phyloP scores from a whole-genome alignment of 1,139 yeast genomes.

The Sugiyamaella pinicola region DNA sequence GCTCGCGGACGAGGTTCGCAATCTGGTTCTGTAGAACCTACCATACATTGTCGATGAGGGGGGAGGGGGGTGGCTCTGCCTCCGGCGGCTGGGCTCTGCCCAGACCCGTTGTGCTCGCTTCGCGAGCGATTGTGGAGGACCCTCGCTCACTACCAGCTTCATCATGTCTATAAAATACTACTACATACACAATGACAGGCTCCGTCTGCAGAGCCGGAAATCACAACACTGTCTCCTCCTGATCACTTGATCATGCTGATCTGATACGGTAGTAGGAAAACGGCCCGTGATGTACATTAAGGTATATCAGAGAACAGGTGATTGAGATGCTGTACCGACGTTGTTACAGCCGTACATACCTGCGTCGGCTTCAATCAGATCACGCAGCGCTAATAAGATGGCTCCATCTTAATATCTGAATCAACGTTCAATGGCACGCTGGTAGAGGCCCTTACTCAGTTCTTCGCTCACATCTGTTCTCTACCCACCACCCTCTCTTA shows the following conservation, averaged over 20 bases:
- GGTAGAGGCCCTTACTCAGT: too few relatives aligned
- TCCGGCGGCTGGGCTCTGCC: slow-evolving; percentile 16
- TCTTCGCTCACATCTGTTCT: too few relatives aligned
- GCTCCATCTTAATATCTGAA: too few relatives aligned
- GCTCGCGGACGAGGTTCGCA: slow-evolving; percentile 8
- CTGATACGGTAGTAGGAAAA: background rate
- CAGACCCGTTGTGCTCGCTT: slow-evolving; percentile 1
- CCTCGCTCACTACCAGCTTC: background rate
- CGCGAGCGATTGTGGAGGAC: slow-evolving; percentile 1
- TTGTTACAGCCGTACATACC: background rate
- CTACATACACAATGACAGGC: too few relatives aligned
- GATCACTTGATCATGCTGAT: background rate
- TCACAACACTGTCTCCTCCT: background rate
- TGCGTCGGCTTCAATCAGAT: background rate
- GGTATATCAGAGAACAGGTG: slow-evolving; percentile 7
- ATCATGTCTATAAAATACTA: too few relatives aligned
- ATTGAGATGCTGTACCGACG: background rate
- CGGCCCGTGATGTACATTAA: slow-evolving; percentile 13
- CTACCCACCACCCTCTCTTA: background rate
- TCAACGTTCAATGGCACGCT: too few relatives aligned
- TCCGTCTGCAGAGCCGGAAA: background rate
- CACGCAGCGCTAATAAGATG: background rate
- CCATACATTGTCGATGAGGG: too few relatives aligned
- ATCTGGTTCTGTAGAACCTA: background rate
- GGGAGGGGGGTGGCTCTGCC: slow-evolving; percentile 3